Percentiles rank a stretch among this genome's conserved stretches.
Evolutionary conservation across 176 grass and related monocot species (phyloP).

Genomic region (Triticum monococcum): DNA sequence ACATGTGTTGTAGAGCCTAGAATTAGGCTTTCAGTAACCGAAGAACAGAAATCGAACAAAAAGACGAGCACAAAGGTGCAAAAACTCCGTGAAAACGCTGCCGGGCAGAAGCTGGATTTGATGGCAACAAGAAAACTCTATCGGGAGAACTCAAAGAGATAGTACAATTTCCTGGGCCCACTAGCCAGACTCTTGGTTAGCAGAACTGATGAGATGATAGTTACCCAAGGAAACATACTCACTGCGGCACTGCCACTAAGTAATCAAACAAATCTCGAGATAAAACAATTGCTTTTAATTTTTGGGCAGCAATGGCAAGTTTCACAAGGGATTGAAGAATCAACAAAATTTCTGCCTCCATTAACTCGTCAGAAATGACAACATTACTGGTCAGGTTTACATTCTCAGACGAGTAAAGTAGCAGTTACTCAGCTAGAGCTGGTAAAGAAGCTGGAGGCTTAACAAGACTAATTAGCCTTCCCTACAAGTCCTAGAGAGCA

Average conservation of each 20-base stretch:
- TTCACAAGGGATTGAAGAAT: neutral
- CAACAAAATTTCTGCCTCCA: slow-evolving; percentile 31
- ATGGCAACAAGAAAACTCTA: neutral
- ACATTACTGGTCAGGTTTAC: neutral
- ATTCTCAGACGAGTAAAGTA: neutral
- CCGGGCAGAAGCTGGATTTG: neutral
- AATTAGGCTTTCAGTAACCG: too few species aligned
- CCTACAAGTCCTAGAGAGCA: neutral
- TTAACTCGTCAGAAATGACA: slow-evolving; percentile 25
- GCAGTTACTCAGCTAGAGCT: slow-evolving; percentile 30
- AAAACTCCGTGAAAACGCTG: too few species aligned
- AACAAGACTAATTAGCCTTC: slow-evolving; percentile 17
- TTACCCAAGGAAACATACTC: neutral
- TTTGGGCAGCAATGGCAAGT: neutral
- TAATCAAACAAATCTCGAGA: neutral
- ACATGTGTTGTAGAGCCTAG: too few species aligned
- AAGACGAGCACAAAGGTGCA: too few species aligned
- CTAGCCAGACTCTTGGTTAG: neutral
- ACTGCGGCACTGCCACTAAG: neutral
- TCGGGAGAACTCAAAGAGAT: neutral
- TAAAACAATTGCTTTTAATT: neutral
- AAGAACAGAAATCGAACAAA: too few species aligned
- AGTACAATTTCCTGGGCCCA: neutral
- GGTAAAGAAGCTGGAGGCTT: slow-evolving; percentile 5
- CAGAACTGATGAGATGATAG: too few species aligned